Percentiles rank a stretch among this genome's conserved stretches.
phyloP scores from a whole-genome alignment of 768 basidiomycete species.

The Lenzites betulinus region DNA sequence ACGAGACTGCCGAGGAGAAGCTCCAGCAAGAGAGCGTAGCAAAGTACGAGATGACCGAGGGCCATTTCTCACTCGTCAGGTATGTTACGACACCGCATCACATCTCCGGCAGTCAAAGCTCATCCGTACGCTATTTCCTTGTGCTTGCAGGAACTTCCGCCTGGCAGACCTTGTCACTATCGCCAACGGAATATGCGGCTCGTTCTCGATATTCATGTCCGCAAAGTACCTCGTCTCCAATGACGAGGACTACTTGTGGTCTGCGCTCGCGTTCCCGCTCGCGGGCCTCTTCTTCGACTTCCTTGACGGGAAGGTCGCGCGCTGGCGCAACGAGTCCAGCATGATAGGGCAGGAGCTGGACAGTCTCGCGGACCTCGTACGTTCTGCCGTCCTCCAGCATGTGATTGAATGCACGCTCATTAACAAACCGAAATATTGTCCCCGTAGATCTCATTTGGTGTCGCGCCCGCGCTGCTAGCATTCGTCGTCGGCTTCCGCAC shows the following conservation, averaged over 20 bases:
- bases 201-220: conserved; percentile 91
- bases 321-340: conserved; percentile 94
- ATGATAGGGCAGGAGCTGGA: conserved; percentile 98
- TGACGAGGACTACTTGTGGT: conserved; percentile 79
- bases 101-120: conserved; percentile 1
- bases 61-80: conserved; percentile 98
- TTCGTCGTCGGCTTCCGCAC: conserved; percentile 92
- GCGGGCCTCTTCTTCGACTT: conserved; percentile 98
- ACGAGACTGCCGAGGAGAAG: conserved; percentile 23
- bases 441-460: conserved; percentile 91
- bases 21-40: conserved; percentile 54
- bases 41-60: conserved; percentile 86
- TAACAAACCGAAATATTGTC: conserved; percentile 5
- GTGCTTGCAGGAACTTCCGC: conserved; percentile 80
- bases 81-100: conserved; percentile 33
- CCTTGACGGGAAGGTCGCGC: conserved; percentile 94
- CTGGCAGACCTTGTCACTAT: conserved; percentile 98
- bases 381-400: conserved; percentile 31
- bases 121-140: background rate
- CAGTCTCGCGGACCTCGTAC: conserved; percentile 91
- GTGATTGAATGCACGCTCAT: conserved; percentile 1
- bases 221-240: conserved; percentile 84
- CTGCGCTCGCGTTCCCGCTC: conserved; percentile 85
- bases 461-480: conserved; percentile 91
- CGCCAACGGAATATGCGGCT: conserved; percentile 98